Evolutionary conservation across 1,284 basidiomycete genomes (phyloP), one percentile per base, ranked within the genome.

Genomic region (Quambalaria eucalypti): DNA sequence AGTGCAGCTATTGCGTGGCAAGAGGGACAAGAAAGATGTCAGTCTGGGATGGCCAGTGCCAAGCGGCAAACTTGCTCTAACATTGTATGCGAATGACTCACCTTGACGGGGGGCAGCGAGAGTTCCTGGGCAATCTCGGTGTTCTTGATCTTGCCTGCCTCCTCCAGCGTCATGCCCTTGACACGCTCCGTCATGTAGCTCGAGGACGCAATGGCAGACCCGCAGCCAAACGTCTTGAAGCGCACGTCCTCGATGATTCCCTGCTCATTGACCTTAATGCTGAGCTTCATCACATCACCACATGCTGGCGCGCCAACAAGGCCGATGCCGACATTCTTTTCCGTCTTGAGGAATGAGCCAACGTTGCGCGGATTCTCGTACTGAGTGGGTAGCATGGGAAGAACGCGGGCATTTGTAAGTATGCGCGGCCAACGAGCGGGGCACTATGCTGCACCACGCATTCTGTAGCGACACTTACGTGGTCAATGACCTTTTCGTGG

Each of bases 281-380:
- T 92, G 25, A 99, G 85, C 79, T 98, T 98, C 93, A 97, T 97
- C 50, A 97, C 91, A 78, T 95, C 92, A 69, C 84, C 84, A 71
- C 86, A 90, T 10, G 90, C 91, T 76, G 93, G 93, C 55, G 95
- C 95, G 55, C 95, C 95, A 50, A 99, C 95, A 52, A 99, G 87
- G 48, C 95, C 95, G 57, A 93, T 96, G 38, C 95, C 95, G 56
- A 99, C 91, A 77, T 95, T 85, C 36, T 81, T 66, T 75, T 96
- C 91, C 65, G 82, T 83, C 80, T 97, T 97, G 71, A 88, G 86
- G 70, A 98, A 83, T 51, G 90, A 95, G 59, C 93, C 93, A 51
- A 97, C 91, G 90, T 95, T 75, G 48, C 73, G 62, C 7, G 73
- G 73, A 65, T 75, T 75, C 57, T 75, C 73, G 59, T 75, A 75